These are phyloP conservation scores for Knoxdaviesia capensis DNA, from an alignment of 2,329 filamentous ascomycete species.

Conservation along the genomic window DNA sequence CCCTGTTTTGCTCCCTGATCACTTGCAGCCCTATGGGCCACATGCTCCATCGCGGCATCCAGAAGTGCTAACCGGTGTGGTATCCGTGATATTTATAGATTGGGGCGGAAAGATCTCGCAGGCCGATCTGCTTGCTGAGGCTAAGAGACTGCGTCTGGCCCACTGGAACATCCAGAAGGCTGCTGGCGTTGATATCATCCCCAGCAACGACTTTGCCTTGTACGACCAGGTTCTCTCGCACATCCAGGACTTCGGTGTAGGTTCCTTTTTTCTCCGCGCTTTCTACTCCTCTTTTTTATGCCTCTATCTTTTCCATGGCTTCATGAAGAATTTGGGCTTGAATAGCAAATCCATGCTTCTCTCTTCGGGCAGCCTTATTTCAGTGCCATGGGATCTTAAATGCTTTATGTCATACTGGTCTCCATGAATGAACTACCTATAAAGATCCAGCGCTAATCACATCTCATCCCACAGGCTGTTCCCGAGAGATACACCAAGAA, in stretches of 20 bases:
- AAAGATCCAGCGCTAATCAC: conserved; percentile 1
- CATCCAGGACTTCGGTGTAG: conserved; percentile 92
- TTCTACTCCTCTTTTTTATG: background rate
- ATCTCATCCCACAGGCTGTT: conserved; percentile 39
- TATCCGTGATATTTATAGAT: conserved; percentile 16
- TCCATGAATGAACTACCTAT: conserved; percentile 1
- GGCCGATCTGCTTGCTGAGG: conserved; percentile 77
- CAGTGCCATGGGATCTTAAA: too few species aligned
- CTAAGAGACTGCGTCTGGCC: conserved; percentile 85
- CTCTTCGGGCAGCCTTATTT: too few species aligned
- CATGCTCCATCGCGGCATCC: conserved; percentile 2
- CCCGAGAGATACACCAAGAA: conserved; percentile 88
- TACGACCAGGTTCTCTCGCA: conserved; percentile 97
- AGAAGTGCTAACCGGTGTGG: conserved; percentile 5
- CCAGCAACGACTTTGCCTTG: conserved; percentile 98
- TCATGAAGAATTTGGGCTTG: too few species aligned
- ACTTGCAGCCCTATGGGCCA: too few species aligned
- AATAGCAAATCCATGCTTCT: too few species aligned
- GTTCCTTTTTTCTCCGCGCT: conserved; percentile 14
- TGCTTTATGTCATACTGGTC: too few species aligned
- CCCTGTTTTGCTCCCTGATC: too few species aligned
- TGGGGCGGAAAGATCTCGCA: conserved; percentile 92
- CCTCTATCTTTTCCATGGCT: too few species aligned
- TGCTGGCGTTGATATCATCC: conserved; percentile 91
- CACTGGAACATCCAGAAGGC: conserved; percentile 99